phyloP scores from a whole-genome alignment of 305 asterid species.

The Fraxinus floribunda region DNA sequence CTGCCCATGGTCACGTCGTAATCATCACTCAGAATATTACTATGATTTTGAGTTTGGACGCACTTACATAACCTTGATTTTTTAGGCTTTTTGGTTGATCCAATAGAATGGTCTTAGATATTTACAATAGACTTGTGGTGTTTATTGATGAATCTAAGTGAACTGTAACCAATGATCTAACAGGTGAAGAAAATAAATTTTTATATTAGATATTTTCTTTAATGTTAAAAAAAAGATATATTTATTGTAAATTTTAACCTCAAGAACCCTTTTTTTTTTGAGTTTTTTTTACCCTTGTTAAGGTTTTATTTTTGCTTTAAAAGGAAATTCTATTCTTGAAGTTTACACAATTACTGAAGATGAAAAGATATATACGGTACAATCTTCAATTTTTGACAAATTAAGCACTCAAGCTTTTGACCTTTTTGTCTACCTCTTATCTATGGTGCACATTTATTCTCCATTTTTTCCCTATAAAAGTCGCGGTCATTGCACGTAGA shows the following conservation, averaged over 20 bases:
- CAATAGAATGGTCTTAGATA: not conserved
- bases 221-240: too few species aligned
- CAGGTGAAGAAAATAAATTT: too few species aligned
- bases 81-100: not conserved
- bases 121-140: not conserved
- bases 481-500: too few species aligned
- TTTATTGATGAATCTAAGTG: not conserved
- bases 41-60: not conserved
- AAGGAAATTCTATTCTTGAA: too few species aligned
- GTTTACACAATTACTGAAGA: not conserved
- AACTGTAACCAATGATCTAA: not conserved
- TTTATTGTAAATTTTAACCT: not conserved
- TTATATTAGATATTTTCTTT: too few species aligned
- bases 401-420: not conserved
- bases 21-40: conserved; percentile 18
- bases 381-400: not conserved
- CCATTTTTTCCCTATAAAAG: not conserved
- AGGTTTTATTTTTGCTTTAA: not conserved
- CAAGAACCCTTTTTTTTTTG: not conserved
- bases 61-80: not conserved
- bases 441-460: not conserved
- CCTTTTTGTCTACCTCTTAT: not conserved
- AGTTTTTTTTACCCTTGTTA: not conserved
- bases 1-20: conserved; percentile 29
- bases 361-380: not conserved